Base-by-base conservation (phyloP, 495 filamentous ascomycete species). In the Podospora conica region DNA sequence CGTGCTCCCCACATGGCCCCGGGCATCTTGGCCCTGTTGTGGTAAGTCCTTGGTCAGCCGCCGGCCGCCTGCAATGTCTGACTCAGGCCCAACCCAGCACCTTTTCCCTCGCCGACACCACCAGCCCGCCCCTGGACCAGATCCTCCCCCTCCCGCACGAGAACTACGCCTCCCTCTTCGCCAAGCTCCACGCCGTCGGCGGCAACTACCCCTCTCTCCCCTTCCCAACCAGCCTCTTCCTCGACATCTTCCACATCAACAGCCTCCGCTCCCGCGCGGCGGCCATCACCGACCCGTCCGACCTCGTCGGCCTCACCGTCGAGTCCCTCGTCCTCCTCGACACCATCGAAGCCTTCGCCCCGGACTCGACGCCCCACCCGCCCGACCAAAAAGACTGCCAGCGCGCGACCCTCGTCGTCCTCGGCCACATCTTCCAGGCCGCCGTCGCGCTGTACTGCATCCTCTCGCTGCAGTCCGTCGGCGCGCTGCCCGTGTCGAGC, bases 361-460 rank as follows among this genome's bases (percentile, higher is more conserved):
- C 33, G 1, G 15, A 8, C 15, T 18, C 33, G 33, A n/a, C 5
- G 33, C 1, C 33, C 2, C 1, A 5, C 15, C 15, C 3, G 1
- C 5, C 15, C 15, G 33, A 48, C 5, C 15, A 48, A 1, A n/a
- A 18, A 12, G 15, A n/a, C 0, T 5, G 5, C n/a, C 33, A 5
- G 5, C 5, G 15, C 33, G 33, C 15, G 2, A 48, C 15, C 5
- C 33, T 48, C 7, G 6, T n/a, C 33, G n/a, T 65, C 66, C 23
- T 68, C 73, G 70, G 66, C 8, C 58, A 53, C 0, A 61, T 70
- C 11, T 73, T 71, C 57, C 71, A 69, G 28, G 65, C 69, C 53
- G 68, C 76, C 11, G 65, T 74, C 3, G 67, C 72, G 20, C 58
- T 79, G 18, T 79, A 77, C 53, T 76, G 75, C 58, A 73, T 79